These are phyloP conservation scores for Stylosanthes scabra DNA, from an alignment of 331 rosid species.

Conservation along the genomic window DNA sequence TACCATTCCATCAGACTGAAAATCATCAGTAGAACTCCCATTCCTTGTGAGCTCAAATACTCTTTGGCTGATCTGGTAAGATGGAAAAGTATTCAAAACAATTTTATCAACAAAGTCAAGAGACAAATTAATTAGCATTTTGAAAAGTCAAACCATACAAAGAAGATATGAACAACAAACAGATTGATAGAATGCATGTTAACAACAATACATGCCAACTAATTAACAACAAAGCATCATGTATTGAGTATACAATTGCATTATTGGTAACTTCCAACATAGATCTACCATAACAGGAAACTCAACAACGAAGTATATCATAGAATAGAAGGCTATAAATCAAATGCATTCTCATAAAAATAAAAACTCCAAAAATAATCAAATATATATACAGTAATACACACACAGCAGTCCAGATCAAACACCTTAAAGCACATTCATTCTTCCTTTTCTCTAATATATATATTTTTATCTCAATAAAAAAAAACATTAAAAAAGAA, in stretches of 20 bases:
- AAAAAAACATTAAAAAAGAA: neutral
- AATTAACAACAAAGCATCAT: neutral
- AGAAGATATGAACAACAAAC: constrained; percentile 1
- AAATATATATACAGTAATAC: neutral
- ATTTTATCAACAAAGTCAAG: neutral
- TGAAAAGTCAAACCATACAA: constrained; percentile 5
- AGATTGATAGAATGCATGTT: constrained; percentile 4
- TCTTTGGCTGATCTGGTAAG: constrained; percentile 63
- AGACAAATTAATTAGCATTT: neutral
- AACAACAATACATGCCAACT: neutral
- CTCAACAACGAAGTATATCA: constrained; percentile 16
- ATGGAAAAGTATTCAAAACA: constrained; percentile 27
- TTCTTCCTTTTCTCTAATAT: neutral
- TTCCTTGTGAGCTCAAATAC: constrained; percentile 56
- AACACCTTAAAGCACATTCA: constrained; percentile 10
- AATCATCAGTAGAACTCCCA: constrained; percentile 45
- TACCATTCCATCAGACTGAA: constrained; percentile 51
- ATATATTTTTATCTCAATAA: neutral
- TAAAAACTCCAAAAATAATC: constrained; percentile 7
- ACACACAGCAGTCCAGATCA: constrained; percentile 21
- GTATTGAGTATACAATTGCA: constrained; percentile 8
- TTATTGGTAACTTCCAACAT: neutral
- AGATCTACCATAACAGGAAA: neutral
- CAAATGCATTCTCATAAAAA: neutral
- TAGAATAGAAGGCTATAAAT: constrained; percentile 27